phyloP scores from a whole-genome alignment of 2,329 filamentous ascomycete species.

The Xylariaceae sp. region DNA sequence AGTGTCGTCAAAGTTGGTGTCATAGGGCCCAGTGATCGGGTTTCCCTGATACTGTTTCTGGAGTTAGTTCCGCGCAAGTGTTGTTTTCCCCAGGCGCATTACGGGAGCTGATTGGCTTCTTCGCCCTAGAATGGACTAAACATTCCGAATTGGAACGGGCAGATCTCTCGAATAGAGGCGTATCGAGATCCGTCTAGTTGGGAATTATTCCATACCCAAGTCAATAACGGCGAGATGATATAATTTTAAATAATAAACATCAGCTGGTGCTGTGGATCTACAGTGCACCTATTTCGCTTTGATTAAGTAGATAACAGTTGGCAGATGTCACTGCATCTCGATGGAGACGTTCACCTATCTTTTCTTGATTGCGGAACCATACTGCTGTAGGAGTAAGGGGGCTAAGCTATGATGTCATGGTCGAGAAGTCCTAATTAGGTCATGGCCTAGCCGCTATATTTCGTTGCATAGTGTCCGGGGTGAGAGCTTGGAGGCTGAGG shows the following conservation, averaged over 20 bases:
- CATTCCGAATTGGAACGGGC: neutral
- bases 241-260: too few relatives aligned
- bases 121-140: too few relatives aligned
- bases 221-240: too few relatives aligned
- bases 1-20: neutral
- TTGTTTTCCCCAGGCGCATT: neutral
- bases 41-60: conserved; percentile 4
- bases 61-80: neutral
- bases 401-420: conserved; percentile 21
- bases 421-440: neutral
- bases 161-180: neutral
- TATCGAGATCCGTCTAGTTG: conserved; percentile 10
- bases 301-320: too few relatives aligned
- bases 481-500: too few relatives aligned
- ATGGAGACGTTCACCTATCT: neutral
- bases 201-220: too few relatives aligned
- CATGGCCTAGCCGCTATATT: too few relatives aligned
- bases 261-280: conserved; percentile 14
- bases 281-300: too few relatives aligned
- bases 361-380: neutral
- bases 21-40: neutral
- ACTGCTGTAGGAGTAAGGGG: neutral
- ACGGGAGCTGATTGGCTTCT: too few relatives aligned
- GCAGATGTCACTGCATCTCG: too few relatives aligned
- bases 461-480: too few relatives aligned